Evolutionary conservation across 2,329 filamentous ascomycete species (phyloP).

Genomic region (Cordyceps tenuipes): DNA sequence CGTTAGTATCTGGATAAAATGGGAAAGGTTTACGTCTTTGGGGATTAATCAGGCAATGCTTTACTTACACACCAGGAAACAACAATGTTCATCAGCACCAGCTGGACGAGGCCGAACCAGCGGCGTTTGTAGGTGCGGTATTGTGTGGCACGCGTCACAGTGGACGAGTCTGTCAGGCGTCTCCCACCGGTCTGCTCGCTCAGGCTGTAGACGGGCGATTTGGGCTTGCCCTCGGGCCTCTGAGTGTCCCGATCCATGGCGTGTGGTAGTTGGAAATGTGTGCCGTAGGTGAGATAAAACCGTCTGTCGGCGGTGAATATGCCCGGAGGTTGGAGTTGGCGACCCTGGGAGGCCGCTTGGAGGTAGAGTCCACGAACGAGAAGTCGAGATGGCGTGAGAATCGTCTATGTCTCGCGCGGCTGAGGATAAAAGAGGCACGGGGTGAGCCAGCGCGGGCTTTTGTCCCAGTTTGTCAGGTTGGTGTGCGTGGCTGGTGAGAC

Average conservation of each 20-base stretch:
- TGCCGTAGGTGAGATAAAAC: background rate
- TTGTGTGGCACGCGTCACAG: slow-evolving; percentile 22
- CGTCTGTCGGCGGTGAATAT: background rate
- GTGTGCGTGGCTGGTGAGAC: background rate
- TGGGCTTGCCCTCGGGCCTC: background rate
- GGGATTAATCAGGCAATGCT: background rate
- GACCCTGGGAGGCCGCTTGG: background rate
- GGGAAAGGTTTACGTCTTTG: background rate
- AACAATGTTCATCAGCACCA: slow-evolving; percentile 84
- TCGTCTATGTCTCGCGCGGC: background rate
- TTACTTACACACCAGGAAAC: slow-evolving; percentile 87
- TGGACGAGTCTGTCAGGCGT: background rate
- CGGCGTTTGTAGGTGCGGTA: slow-evolving; percentile 65
- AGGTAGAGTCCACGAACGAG: background rate
- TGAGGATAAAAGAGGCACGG: background rate
- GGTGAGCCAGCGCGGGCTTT: background rate
- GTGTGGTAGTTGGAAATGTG: background rate
- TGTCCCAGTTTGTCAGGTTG: background rate
- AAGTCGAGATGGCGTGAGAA: background rate
- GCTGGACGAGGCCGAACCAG: slow-evolving; percentile 78
- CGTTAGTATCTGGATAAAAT: background rate
- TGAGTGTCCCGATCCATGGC: background rate
- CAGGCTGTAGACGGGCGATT: slow-evolving; percentile 3
- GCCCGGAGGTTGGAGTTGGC: background rate
- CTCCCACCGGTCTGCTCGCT: background rate